Base-by-base conservation (phyloP, 768 basidiomycete species). In the Lactarius deliciosus region DNA sequence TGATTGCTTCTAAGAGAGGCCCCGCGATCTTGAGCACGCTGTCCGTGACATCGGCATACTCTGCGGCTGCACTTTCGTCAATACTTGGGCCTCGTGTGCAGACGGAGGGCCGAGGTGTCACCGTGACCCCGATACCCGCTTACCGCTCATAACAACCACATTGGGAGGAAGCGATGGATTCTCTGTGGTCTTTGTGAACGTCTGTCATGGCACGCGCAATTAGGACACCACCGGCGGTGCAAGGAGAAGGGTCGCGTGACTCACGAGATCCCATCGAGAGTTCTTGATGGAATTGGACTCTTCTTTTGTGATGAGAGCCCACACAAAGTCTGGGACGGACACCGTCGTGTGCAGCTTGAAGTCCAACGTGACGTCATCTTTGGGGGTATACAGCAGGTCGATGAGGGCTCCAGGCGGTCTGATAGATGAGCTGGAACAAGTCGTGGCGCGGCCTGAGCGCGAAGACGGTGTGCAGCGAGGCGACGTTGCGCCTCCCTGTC, bases 41-140 rank as follows among this genome's bases (percentile, higher is more conserved):
- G 25, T 96, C 92, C 2, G 92, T 91, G 63, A 93, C 81, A 71
- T 96, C 95, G 11, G 91, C 91, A 70, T 86, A 92, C 79, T 97
- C 95, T 86, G 75, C 34, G 57, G 43, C 40, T n/a, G 57, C 54
- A 13, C 45, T 59, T 41, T 47, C 56, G 55, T 20, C 61, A 64
- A 65, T 71, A 50, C 36, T 70, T 60, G 6, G 55, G 38, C 20
- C 55, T 34, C 20, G 20, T 57, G n/a, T 11, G 55, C 28, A 54
- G 43, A 34, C 16, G 22, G 50, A 25, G 50, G 22, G 25, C 25
- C 6, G 50, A 13, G 22, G 50, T 15, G 50, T 25, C 25, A 25
- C 22, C 43, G 15, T 45, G 20, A 45, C 50, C 22, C 50, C 50
- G 16, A 22, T 30, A 18, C 36, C 38, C 28, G 54, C 71, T 54